Base-by-base conservation (phyloP, 768 basidiomycete species). In the Lenzites betulinus region DNA sequence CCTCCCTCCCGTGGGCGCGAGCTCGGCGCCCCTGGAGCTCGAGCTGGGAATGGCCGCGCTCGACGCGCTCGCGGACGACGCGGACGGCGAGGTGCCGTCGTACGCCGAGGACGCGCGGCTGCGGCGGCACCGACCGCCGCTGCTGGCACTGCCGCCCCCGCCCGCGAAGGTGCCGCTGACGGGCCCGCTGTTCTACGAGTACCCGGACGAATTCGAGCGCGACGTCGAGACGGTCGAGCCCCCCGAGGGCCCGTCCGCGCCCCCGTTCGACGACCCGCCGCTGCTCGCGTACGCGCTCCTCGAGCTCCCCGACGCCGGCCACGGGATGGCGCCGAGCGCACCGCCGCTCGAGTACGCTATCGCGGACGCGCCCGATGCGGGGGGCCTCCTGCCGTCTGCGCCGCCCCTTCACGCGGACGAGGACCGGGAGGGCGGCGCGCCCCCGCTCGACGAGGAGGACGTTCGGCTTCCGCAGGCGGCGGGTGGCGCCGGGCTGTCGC, bases 171-270 rank as follows among this genome's bases (percentile, higher is more conserved):
- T 66, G 18, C 58, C 63, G 41, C 56, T 69, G 20, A 55, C 60
- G 23, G 66, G 63, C 16, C 66, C 67, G 39, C 54, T 47, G 46
- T 72, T 69, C 63, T 70, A 69, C 54, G 69, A 72, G 39, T 72
- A 72, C 48, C 69, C 67, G 26, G 51, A 57, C 63, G 64, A 64
- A 16, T 72, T 70, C 54, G 71, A 72, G 64, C 64, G 66, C 39
- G 71, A 70, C 46, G 57, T 64, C 20, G 58, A 47, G 30, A 60
- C 47, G 9, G 26, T 58, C 20, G 70, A 69, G 28, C 64, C 67
- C 6, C 55, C 70, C 51, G 67, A 62, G 35, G 51, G 38, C 15
- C 51, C 59, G 7, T 60, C 59, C 3, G 48, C 52, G 4, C 59
- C 59, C 4, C 59, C 52, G 22, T 54, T 60, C 46, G 44, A 41